Evolutionary conservation across 768 basidiomycete genomes (phyloP).

Genomic region (Phylloporus rhodoxanthus): DNA sequence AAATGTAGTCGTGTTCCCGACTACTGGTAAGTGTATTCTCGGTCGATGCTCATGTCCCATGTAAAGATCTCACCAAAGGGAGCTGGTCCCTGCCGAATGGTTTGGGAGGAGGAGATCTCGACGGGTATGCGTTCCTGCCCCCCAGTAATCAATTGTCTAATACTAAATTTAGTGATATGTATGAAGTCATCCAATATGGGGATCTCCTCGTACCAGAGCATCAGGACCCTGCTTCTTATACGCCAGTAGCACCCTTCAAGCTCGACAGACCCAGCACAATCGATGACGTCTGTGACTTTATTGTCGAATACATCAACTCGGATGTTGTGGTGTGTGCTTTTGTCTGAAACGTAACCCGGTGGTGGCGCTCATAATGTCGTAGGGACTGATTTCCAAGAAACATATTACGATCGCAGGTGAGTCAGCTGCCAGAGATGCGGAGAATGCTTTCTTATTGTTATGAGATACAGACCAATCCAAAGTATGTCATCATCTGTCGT

Average conservation of each 20-base stretch:
- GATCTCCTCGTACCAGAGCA: slow-evolving; percentile 50
- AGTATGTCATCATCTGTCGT: slow-evolving; percentile 31
- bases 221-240: slow-evolving; percentile 49
- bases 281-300: slow-evolving; percentile 71
- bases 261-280: slow-evolving; percentile 49
- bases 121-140: slow-evolving; percentile 45
- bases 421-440: slow-evolving; percentile 12
- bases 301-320: slow-evolving; percentile 79
- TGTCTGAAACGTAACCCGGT: slow-evolving; percentile 7
- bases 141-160: background rate
- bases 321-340: slow-evolving; percentile 57
- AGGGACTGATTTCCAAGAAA: slow-evolving; percentile 67
- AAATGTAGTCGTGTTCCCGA: slow-evolving; percentile 70
- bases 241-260: slow-evolving; percentile 30
- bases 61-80: slow-evolving; percentile 33
- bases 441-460: background rate
- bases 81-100: slow-evolving; percentile 59
- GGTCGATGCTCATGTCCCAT: background rate
- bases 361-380: background rate
- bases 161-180: slow-evolving; percentile 46
- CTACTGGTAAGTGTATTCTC: slow-evolving; percentile 41
- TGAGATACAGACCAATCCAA: slow-evolving; percentile 60
- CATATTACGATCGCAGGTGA: slow-evolving; percentile 67
- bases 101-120: slow-evolving; percentile 74
- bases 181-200: slow-evolving; percentile 52